Conservation (phyloP, 2,329 filamentous ascomycete species). For the Aureobasidium sp. region DNA sequence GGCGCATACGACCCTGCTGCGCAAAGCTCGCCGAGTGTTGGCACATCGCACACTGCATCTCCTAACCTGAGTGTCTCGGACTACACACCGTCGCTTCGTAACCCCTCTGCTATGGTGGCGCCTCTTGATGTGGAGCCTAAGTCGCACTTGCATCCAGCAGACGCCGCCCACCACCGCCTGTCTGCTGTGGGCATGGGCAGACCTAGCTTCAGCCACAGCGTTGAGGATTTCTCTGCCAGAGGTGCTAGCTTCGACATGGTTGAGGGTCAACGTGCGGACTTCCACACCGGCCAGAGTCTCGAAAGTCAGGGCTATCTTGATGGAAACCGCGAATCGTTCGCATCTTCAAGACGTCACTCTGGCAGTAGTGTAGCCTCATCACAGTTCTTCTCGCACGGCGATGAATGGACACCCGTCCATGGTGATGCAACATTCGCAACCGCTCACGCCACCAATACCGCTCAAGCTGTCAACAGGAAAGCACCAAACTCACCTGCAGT, state of each 20-base stretch:
- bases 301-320: constrained; percentile 26
- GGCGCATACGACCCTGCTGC: constrained; percentile 28
- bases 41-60: not conserved
- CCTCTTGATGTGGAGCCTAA: constrained; percentile 53
- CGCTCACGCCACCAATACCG: not conserved
- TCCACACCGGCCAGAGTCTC: constrained; percentile 21
- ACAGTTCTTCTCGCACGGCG: constrained; percentile 12
- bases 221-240: constrained; percentile 31
- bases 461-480: not conserved
- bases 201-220: constrained; percentile 59
- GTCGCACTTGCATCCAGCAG: constrained; percentile 37
- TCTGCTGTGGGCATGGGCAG: constrained; percentile 62
- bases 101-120: constrained; percentile 55
- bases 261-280: constrained; percentile 24
- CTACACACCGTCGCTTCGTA: constrained; percentile 35
- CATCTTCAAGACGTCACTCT: constrained; percentile 18
- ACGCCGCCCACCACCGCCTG: constrained; percentile 42
- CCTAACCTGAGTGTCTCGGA: constrained; percentile 30
- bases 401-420: constrained; percentile 26
- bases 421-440: not conserved
- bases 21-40: constrained; percentile 25
- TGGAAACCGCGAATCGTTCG: constrained; percentile 23
- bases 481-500: not conserved
- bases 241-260: constrained; percentile 25
- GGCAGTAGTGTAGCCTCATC: constrained; percentile 12